Percentiles rank a stretch among this genome's conserved stretches.
These are phyloP conservation scores for Gossypium australe DNA, from an alignment of 345 rosid species.

Conservation along the genomic window DNA sequence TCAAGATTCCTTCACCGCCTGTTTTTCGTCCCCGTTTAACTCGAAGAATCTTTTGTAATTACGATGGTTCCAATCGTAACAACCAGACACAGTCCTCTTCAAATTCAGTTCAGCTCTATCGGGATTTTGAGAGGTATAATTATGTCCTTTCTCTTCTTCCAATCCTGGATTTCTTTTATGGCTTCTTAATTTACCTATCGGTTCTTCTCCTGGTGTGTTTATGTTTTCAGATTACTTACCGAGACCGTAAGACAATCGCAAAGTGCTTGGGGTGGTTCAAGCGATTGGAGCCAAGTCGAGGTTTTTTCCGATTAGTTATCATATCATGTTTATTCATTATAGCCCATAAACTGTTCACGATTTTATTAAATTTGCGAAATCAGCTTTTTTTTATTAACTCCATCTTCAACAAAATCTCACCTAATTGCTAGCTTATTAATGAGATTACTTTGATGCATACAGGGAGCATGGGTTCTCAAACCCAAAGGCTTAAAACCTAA, in stretches of 20 bases:
- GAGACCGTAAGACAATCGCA: conserved; percentile 79
- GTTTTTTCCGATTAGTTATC: conserved; percentile 19
- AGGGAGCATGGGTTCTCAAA: conserved; percentile 97
- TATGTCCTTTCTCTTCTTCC: background rate
- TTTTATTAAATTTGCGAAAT: background rate
- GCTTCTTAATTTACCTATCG: background rate
- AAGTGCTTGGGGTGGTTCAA: conserved; percentile 47
- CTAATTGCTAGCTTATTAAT: background rate
- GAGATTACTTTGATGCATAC: background rate
- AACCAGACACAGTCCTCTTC: conserved; percentile 50
- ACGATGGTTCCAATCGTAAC: conserved; percentile 24
- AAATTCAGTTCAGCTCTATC: conserved; percentile 50
- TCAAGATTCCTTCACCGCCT: background rate
- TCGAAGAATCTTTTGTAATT: conserved; percentile 29
- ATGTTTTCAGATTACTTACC: conserved; percentile 58
- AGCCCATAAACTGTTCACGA: background rate
- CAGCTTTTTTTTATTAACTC: background rate
- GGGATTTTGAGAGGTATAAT: conserved; percentile 84
- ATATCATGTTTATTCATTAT: background rate
- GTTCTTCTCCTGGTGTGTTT: background rate
- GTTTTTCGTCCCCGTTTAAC: background rate
- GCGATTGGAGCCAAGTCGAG: conserved; percentile 81
- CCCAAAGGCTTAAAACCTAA: conserved; percentile 60
- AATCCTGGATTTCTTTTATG: background rate
- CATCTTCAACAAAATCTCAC: background rate